These are phyloP conservation scores for Ajuga chamaepitys DNA, from an alignment of 257 asterid species.

Conservation along the genomic window DNA sequence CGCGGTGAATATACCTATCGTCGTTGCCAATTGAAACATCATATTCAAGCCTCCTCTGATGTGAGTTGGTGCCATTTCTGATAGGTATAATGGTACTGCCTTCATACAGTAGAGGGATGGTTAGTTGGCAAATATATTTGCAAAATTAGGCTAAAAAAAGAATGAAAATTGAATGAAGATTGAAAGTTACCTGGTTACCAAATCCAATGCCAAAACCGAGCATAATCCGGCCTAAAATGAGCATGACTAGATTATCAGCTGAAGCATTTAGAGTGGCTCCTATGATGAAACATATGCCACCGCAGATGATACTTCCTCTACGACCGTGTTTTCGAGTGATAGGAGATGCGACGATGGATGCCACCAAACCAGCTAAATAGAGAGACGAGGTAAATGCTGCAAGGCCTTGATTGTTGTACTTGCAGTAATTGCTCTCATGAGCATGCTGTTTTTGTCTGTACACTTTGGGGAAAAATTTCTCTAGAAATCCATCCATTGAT, in stretches of 20 bases:
- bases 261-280: conserved; percentile 72
- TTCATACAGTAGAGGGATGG: conserved; percentile 15
- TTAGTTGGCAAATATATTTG: neutral
- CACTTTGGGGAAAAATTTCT: conserved; percentile 55
- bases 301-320: conserved; percentile 60
- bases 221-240: conserved; percentile 73
- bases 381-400: conserved; percentile 79
- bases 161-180: neutral
- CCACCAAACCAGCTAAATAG: conserved; percentile 65
- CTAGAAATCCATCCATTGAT: conserved; percentile 79
- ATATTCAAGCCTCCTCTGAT: conserved; percentile 71
- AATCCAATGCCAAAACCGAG: conserved; percentile 89
- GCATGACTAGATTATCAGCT: conserved; percentile 59
- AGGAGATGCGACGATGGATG: conserved; percentile 68
- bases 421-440: conserved; percentile 75
- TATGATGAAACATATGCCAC: conserved; percentile 57
- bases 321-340: conserved; percentile 66
- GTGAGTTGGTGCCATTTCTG: conserved; percentile 95
- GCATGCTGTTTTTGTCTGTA: conserved; percentile 45
- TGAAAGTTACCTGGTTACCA: conserved; percentile 62
- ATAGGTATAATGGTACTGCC: conserved; percentile 81
- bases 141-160: neutral
- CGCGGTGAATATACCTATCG: conserved; percentile 78
- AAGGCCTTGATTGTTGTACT: conserved; percentile 75
- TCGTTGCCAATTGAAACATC: conserved; percentile 86